Conservation (phyloP, 1,284 basidiomycete species). For the Ganoderma sinense region DNA sequence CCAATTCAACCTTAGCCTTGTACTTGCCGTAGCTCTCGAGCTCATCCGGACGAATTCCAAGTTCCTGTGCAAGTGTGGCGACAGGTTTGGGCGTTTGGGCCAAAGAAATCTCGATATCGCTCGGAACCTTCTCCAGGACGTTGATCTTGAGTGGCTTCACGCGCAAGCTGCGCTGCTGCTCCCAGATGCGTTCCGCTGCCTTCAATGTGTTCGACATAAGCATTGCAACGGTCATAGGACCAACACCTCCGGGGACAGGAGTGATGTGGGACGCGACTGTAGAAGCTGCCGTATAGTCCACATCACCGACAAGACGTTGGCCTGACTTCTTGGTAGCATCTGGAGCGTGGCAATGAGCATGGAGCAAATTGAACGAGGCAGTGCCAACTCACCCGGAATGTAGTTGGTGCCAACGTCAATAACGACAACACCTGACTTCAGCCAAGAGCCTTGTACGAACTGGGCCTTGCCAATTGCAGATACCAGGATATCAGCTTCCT, state of each 20-base stretch:
- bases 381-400: constrained; percentile 70
- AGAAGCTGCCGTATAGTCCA: constrained; percentile 85
- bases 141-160: constrained; percentile 85
- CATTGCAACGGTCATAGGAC: constrained; percentile 99
- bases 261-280: constrained; percentile 91
- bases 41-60: constrained; percentile 89
- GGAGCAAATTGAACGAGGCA: no score
- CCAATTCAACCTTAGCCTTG: constrained; percentile 97
- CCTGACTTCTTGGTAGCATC: constrained; percentile 95
- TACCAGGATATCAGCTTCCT: constrained; percentile 90
- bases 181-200: constrained; percentile 86
- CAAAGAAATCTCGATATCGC: constrained; percentile 96
- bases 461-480: constrained; percentile 94
- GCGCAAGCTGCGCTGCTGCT: constrained; percentile 68
- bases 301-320: constrained; percentile 96
- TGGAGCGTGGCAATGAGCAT: constrained; percentile 35
- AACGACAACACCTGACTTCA: constrained; percentile 94
- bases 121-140: constrained; percentile 87
- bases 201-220: constrained; percentile 96
- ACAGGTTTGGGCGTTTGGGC: constrained; percentile 95
- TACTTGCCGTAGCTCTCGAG: constrained; percentile 95
- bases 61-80: constrained; percentile 85
- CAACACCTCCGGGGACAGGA: constrained; percentile 98
- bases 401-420: constrained; percentile 99
- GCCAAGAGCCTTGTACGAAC: constrained; percentile 93